Evolutionary conservation across 306 rosid genomes (phyloP), one percentile per base, ranked within the genome.

Genomic region (Cicer cuneatum): DNA sequence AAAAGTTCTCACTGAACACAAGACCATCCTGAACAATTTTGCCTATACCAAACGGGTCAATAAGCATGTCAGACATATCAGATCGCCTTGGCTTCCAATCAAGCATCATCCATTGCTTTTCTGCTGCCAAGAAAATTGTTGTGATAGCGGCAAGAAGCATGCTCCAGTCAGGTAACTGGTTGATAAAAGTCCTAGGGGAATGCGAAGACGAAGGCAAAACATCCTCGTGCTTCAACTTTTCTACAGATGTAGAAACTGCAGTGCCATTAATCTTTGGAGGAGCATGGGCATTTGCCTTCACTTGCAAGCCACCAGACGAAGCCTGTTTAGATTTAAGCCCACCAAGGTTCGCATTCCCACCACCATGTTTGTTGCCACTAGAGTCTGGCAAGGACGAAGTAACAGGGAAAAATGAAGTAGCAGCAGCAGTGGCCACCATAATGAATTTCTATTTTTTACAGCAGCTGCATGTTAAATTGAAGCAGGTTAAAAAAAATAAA

Each of bases 91-190:
- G 99, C 82, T 95, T 95, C 99, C 99, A 95, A 77, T 95, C 99
- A 72, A 95, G 97, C 97, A 92, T 95, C 92, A 90, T 95, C 99
- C 98, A 95, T 86, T 95, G 98, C 83, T 95, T 95, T 88, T 95
- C 99, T 0, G 99, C 98, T 0, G 99, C 99, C 87, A 95, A 82
- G 88, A 95, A 95, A 76, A 92, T 84, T n/a, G 98, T 95, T 8
- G 99, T 95, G 58, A 95, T 92, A 57, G 99, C 99, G 73, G 99
- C 99, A 81, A 95, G 98, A 66, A 95, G 99, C 98, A 95, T 89
- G 75, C 99, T 95, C 99, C 99, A 95, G 72, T 95, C 98, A 85
- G 99, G 99, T 78, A 95, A 86, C 72, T 86, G 93, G 76, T 95
- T 92, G 76, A 95, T 95, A 77, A 95, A 95, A 75, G 98, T 95